Percentiles rank a stretch among this genome's conserved stretches.
Conservation (phyloP, 495 filamentous ascomycete species). For the Immersiella caudata region DNA sequence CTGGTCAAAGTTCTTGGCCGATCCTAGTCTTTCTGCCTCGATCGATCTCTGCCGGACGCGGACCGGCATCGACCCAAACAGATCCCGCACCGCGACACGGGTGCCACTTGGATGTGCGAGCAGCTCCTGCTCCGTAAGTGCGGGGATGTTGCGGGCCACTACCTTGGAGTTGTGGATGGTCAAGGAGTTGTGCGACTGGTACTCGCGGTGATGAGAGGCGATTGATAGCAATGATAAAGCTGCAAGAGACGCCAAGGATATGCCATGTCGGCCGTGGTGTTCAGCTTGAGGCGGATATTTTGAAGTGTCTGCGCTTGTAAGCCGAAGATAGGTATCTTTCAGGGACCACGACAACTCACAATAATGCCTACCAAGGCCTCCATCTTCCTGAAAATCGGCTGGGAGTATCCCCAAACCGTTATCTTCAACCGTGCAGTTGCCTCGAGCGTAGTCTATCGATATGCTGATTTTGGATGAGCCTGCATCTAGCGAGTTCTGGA, state of each 20-base stretch:
- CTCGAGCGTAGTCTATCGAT: slow-evolving; percentile 73
- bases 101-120: slow-evolving; percentile 69
- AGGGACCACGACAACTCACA: slow-evolving; percentile 50
- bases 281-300: slow-evolving; percentile 56
- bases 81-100: slow-evolving; percentile 74
- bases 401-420: slow-evolving; percentile 80
- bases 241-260: slow-evolving; percentile 76
- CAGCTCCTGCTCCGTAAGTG: slow-evolving; percentile 62
- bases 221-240: slow-evolving; percentile 77
- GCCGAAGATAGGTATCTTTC: not conserved
- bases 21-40: slow-evolving; percentile 57
- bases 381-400: slow-evolving; percentile 66
- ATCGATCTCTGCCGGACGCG: slow-evolving; percentile 80
- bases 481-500: slow-evolving; percentile 88
- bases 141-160: slow-evolving; percentile 68
- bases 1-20: slow-evolving; percentile 63
- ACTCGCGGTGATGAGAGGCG: slow-evolving; percentile 69
- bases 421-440: slow-evolving; percentile 84
- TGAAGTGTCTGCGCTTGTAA: slow-evolving; percentile 67
- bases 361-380: slow-evolving; percentile 75
- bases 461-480: slow-evolving; percentile 69
- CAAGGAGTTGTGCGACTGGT: slow-evolving; percentile 69
- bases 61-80: slow-evolving; percentile 96
- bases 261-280: slow-evolving; percentile 69
- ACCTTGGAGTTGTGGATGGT: slow-evolving; percentile 71